These are phyloP conservation scores for Talaromyces sp. DNA, from an alignment of 2,329 filamentous ascomycete genomes.

Conservation along the genomic window DNA sequence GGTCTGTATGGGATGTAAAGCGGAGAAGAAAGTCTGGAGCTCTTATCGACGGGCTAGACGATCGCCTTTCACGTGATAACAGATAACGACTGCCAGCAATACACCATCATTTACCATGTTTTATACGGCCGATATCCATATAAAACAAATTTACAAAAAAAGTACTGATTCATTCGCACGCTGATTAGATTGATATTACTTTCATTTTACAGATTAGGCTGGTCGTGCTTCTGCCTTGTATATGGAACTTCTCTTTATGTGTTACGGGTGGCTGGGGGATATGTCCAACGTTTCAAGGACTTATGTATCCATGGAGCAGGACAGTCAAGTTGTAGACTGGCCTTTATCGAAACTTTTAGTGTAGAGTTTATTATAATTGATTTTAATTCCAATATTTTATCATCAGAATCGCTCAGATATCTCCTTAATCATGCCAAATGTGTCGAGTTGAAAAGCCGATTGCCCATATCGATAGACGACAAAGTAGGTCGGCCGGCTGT, in stretches of 20 bases:
- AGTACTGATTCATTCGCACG: not conserved
- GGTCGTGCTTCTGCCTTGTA: not conserved
- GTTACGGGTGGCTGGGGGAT: not conserved
- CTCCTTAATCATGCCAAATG: not conserved
- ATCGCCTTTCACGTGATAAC: conserved; percentile 33
- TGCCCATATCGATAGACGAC: not conserved
- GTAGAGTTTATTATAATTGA: too few relatives aligned
- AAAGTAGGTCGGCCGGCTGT: too few relatives aligned
- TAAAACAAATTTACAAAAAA: not conserved
- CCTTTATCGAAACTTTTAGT: too few relatives aligned
- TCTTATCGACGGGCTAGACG: conserved; percentile 24
- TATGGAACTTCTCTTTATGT: not conserved
- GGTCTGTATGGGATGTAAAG: conserved; percentile 14
- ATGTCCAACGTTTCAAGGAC: not conserved
- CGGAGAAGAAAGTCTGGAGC: conserved; percentile 20
- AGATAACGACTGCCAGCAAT: conserved; percentile 9
- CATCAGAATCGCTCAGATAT: too few relatives aligned
- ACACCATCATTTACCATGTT: not conserved
- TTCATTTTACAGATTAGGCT: not conserved
- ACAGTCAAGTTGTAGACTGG: too few relatives aligned
- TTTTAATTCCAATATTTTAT: too few relatives aligned
- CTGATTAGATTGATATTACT: not conserved
- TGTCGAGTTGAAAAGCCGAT: not conserved
- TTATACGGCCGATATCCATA: not conserved
- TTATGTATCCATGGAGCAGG: not conserved